Evolutionary conservation across 805 yeast genomes (phyloP), one percentile per base, ranked within the genome.

Genomic region (Myxozyma vanderwaltii): DNA sequence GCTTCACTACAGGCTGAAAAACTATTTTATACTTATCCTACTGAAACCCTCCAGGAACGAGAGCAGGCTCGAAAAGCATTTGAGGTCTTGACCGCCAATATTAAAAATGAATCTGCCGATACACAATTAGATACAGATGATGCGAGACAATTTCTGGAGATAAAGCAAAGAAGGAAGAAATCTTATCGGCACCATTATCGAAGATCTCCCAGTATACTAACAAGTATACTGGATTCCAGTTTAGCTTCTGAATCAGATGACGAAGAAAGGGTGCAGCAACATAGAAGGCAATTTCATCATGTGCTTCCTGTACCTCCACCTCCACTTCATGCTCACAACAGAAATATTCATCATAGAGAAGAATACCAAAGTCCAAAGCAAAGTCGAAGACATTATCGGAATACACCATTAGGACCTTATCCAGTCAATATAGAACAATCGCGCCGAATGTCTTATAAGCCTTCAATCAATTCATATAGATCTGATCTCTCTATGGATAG

Each of bases 291-390:
- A 6, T 19, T 21, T 1, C 15, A 27, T 3, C 4, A 29, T 46
- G 21, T 36, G 12, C 41, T 35, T 31, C 51, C 41, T 26, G 35
- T 41, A 6, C 51, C 41, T 15, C 41, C 51, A 7, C 43, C 51
- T 19, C 51, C 33, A 21, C 26, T 33, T 10, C 51, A 47, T 21
- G 5, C 43, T 2, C 50, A 29, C 26, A 10, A 17, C 38, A 17
- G 50, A 13, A 15, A 36, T 21, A 2, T 33, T 7, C 36, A 35
- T 21, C 39, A 47, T 17, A n/a, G 51, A 15, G 33, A 29, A 23
- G 12, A 21, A 10, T 43, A 38, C 12, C 38, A 7, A 7, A 46
- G 50, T 29, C 39, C 50, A 46, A 19, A 29, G 27, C 24, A 29
- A 31, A 15, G 17, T 26, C 27, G 21, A 10, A 17, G 15, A 15